Percentiles rank a stretch among this genome's conserved stretches.
phyloP scores from a whole-genome alignment of 2,329 filamentous ascomycete genomes.

The Fusarium sambucinum region DNA sequence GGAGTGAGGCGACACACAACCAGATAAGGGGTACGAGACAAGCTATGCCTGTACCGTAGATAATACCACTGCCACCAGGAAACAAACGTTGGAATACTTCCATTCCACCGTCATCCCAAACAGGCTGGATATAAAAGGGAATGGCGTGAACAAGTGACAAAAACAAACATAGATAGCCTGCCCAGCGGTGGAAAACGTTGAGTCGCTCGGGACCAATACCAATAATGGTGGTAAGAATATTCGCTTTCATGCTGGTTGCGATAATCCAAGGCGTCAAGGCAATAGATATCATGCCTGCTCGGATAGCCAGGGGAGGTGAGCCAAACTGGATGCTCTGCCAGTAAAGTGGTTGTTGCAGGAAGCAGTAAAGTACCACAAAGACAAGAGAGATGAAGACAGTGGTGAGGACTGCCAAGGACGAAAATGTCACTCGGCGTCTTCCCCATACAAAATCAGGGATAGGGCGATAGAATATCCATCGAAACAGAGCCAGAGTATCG shows the following conservation, averaged over 20 bases:
- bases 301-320: conserved; percentile 87
- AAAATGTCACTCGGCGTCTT: conserved; percentile 80
- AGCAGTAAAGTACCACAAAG: conserved; percentile 84
- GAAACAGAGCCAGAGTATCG: conserved; percentile 82
- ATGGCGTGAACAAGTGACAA: conserved; percentile 86
- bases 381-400: conserved; percentile 75
- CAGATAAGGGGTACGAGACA: conserved; percentile 84
- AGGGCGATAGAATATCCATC: conserved; percentile 90
- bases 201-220: conserved; percentile 92
- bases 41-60: conserved; percentile 88
- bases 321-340: conserved; percentile 88
- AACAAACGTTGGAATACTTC: conserved; percentile 78
- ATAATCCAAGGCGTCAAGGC: conserved; percentile 95
- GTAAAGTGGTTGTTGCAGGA: conserved; percentile 88
- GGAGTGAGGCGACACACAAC: conserved; percentile 87
- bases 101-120: conserved; percentile 84
- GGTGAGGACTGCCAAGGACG: conserved; percentile 78
- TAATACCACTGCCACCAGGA: conserved; percentile 71
- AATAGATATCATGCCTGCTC: conserved; percentile 91
- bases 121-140: conserved; percentile 89
- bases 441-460: conserved; percentile 79
- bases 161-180: conserved; percentile 86
- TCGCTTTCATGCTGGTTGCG: conserved; percentile 90
- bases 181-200: conserved; percentile 94
- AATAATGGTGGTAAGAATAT: conserved; percentile 84